A percentile compares a stretch with the other conserved stretches of the same genome.
phyloP scores from a whole-genome alignment of 1,284 basidiomycete genomes.

The Acaromyces ingoldii region DNA sequence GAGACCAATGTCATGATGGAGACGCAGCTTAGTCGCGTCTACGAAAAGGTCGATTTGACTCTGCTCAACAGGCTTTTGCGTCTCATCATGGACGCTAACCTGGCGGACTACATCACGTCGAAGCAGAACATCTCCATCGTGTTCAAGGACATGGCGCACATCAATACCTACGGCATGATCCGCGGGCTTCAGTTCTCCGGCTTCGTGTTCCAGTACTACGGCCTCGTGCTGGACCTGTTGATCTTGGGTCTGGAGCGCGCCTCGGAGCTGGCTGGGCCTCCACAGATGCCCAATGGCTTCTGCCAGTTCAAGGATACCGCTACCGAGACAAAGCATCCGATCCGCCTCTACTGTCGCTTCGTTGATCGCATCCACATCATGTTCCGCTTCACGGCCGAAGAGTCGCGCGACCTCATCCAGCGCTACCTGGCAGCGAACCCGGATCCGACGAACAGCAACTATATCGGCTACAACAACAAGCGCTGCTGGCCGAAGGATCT shows the following conservation, averaged over 20 bases:
- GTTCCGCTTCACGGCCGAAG: conserved; percentile 97
- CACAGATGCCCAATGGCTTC: conserved; percentile 49
- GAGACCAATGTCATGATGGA: conserved; percentile 51
- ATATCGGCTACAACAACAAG: conserved; percentile 98
- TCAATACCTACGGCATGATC: conserved; percentile 49
- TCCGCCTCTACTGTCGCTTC: conserved; percentile 49
- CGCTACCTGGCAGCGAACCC: conserved; percentile 93
- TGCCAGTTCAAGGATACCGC: conserved; percentile 46
- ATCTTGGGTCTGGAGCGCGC: conserved; percentile 49
- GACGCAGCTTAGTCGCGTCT: conserved; percentile 49
- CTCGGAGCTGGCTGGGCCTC: conserved; percentile 49
- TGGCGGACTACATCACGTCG: conserved; percentile 51
- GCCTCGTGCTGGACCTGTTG: conserved; percentile 47
- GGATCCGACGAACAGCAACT: conserved; percentile 96
- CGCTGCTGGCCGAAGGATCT: conserved; percentile 99
- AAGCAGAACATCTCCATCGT: conserved; percentile 52
- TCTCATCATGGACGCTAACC: conserved; percentile 51
- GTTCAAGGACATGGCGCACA: conserved; percentile 51
- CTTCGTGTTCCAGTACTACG: conserved; percentile 52
- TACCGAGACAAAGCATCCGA: conserved; percentile 47
- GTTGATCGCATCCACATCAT: conserved; percentile 59
- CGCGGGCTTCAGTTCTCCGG: conserved; percentile 50
- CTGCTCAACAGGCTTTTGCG: conserved; percentile 49
- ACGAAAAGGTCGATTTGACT: conserved; percentile 51
- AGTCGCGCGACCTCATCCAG: conserved; percentile 94